Conservation (phyloP, 2,329 filamentous ascomycete genomes). For the Botrytis galanthina region DNA sequence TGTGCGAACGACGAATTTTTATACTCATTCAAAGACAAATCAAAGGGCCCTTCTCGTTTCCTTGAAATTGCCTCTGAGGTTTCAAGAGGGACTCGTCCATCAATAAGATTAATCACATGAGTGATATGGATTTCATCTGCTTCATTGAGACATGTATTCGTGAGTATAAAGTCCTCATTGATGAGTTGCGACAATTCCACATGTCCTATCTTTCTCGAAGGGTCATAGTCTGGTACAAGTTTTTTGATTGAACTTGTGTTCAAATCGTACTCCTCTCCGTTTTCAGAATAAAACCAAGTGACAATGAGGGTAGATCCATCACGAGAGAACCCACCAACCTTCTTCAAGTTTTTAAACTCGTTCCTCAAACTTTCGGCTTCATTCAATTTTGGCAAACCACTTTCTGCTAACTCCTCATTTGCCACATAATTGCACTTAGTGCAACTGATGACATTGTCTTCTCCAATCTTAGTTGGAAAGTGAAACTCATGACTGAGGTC, state of each 20-base stretch:
- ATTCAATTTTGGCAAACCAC: background rate
- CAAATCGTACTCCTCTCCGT: constrained; percentile 40
- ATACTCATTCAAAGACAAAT: background rate
- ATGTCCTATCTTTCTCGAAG: constrained; percentile 44
- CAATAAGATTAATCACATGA: constrained; percentile 1
- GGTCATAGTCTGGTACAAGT: constrained; percentile 65
- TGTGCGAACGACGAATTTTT: constrained; percentile 28
- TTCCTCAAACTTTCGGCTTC: background rate
- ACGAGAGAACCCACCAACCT: constrained; percentile 55
- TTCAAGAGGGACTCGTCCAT: constrained; percentile 4
- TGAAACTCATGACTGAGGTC: constrained; percentile 94
- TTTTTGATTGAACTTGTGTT: constrained; percentile 66
- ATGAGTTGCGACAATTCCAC: background rate
- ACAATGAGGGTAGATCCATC: constrained; percentile 68
- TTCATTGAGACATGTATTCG: background rate
- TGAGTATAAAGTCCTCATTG: too few species aligned
- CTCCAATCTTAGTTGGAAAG: constrained; percentile 73
- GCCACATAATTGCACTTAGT: constrained; percentile 69
- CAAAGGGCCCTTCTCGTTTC: background rate
- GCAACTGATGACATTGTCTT: constrained; percentile 82
- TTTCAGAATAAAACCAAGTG: constrained; percentile 50
- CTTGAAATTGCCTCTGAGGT: background rate
- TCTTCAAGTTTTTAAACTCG: constrained; percentile 46
- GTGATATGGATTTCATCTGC: background rate
- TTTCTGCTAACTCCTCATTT: constrained; percentile 79